Evolutionary conservation across 352 stramenopile species (phyloP), one percentile per base, ranked within the genome.

Genomic region (Phytopythium boreale): DNA sequence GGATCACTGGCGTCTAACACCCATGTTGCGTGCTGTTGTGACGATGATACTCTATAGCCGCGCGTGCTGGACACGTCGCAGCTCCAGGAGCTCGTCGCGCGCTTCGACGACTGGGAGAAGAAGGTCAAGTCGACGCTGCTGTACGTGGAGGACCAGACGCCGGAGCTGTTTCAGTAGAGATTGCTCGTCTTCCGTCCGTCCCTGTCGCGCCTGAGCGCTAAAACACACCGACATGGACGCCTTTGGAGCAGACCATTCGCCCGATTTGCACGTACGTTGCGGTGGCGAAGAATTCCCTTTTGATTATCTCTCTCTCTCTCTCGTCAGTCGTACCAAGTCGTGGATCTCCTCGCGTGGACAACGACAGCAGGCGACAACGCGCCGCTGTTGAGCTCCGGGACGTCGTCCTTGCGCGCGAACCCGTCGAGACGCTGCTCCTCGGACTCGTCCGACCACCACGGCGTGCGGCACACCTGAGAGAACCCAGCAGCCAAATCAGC

Each of bases 101-200:
- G 84, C 56, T 67, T 95, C n/a, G 75, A 82, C 52, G 73, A 62
- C 24, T 95, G 87, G 87, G 80, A 87, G 64, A 88, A 87, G 67
- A 93, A 95, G 75, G 87, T 95, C 56, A 87, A 86, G 65, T 88
- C 81, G 60, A 93, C 87, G 61, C 71, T 93, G 69, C 61, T 92
- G 66, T 95, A 88, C 62, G 83, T 95, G 43, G 87, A 95, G 63
- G 87, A 95, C 56, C 87, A 95, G 67, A 95, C 87, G 19, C 87
- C 84, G 19, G 87, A 95, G 64, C 71, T 95, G 22, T 95, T 95
- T 67, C 84, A 95, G 76, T 95, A 88, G 39, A 61, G 37, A 17
- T 12, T 19, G 39, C 11, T 17, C n/a, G 37, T 19, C 43, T 6
- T 12, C 8, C 20, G 43, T 27, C 43, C 55, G n/a, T 31, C 14